Evolutionary conservation across 805 yeast species (phyloP).

Genomic region (Saccharomyces jurei): DNA sequence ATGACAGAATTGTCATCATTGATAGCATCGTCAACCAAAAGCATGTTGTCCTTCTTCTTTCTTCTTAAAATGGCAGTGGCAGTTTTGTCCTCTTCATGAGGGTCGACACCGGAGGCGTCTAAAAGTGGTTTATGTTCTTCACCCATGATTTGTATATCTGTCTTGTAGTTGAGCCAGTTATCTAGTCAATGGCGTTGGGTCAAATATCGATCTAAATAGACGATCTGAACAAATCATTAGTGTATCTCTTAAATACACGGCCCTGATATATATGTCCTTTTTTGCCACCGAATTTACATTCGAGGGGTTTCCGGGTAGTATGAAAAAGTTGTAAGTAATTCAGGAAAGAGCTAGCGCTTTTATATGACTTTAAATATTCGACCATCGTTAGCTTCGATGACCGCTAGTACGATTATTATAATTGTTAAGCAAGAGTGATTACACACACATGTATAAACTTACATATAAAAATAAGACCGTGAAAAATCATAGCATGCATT

Average conservation of each 20-base stretch:
- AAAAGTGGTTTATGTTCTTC: constrained; percentile 39
- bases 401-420: neutral
- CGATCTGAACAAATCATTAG: neutral
- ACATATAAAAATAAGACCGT: neutral
- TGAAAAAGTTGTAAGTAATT: neutral
- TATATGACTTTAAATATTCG: neutral
- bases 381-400: neutral
- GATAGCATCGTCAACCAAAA: constrained; percentile 92
- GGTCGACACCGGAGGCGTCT: constrained; percentile 63
- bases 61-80: constrained; percentile 96
- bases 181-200: neutral
- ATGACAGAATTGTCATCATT: constrained; percentile 96
- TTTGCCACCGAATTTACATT: neutral
- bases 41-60: constrained; percentile 94
- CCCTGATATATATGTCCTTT: neutral
- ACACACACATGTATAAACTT: neutral
- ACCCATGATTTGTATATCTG: constrained; percentile 17
- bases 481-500: neutral
- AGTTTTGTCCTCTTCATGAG: constrained; percentile 55
- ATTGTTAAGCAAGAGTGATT: neutral
- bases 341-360: neutral
- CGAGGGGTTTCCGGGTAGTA: neutral
- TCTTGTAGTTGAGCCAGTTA: neutral
- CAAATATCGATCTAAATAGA: neutral
- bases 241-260: neutral